These are phyloP conservation scores for Elaphomyces granulatus DNA, from an alignment of 495 filamentous ascomycete genomes.

Conservation along the genomic window DNA sequence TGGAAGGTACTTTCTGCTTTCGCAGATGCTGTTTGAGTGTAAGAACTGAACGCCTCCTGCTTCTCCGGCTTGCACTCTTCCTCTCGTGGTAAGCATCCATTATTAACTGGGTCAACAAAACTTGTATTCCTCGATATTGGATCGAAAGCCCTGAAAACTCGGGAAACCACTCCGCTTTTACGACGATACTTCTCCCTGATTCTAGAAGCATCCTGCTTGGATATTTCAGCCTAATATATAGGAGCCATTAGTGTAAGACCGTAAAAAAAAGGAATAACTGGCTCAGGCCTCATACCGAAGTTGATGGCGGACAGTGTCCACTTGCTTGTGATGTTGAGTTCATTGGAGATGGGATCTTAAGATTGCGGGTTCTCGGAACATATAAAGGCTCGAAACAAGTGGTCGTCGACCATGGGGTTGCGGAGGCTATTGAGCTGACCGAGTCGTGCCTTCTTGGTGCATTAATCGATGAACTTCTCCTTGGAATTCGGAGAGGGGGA, in stretches of 20 bases:
- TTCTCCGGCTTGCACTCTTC: no score
- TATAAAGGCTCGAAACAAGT: slow-evolving; percentile 13
- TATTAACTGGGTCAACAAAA: neutral
- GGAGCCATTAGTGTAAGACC: neutral
- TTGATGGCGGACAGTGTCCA: neutral
- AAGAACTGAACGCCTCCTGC: no score
- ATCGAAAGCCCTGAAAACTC: neutral
- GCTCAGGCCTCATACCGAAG: neutral
- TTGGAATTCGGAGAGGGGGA: slow-evolving; percentile 16
- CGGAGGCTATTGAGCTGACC: slow-evolving; percentile 9
- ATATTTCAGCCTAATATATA: no score
- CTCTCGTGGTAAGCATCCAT: no score
- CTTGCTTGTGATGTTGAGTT: neutral
- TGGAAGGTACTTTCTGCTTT: neutral
- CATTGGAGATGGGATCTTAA: neutral
- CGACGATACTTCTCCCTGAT: neutral
- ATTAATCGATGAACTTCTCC: slow-evolving; percentile 15
- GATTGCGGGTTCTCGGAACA: slow-evolving; percentile 9
- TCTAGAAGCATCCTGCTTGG: no score
- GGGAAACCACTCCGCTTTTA: neutral
- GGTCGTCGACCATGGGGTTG: slow-evolving; percentile 15
- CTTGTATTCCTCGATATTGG: neutral
- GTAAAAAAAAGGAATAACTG: neutral
- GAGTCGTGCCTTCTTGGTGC: slow-evolving; percentile 4
- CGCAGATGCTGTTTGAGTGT: neutral